Evolutionary conservation across 208 protist species (phyloP).

Genomic region (Vickermania ingenoplastis): DNA sequence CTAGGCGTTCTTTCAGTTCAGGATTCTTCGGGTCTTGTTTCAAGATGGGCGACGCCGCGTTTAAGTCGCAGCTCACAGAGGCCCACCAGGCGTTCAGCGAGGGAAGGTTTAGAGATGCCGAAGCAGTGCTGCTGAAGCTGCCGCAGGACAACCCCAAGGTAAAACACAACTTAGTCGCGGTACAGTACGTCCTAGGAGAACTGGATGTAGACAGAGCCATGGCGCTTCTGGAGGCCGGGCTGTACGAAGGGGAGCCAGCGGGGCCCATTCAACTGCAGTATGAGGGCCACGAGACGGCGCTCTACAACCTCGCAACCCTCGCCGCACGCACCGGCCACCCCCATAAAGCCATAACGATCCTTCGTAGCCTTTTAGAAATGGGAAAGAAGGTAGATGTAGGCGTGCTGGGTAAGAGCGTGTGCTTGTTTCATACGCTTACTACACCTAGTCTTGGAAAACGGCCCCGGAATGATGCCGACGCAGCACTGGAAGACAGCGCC

Average conservation of each 20-base stretch:
- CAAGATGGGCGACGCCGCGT: background rate
- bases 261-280: slow-evolving; percentile 45
- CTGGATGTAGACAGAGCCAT: slow-evolving; percentile 47
- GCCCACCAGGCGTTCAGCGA: slow-evolving; percentile 60
- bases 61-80: slow-evolving; percentile 29
- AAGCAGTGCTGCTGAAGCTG: slow-evolving; percentile 45
- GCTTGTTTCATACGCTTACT: slow-evolving; percentile 72
- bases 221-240: slow-evolving; percentile 13
- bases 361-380: slow-evolving; percentile 66
- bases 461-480: slow-evolving; percentile 51
- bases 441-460: slow-evolving; percentile 18
- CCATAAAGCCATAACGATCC: slow-evolving; percentile 45
- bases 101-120: slow-evolving; percentile 54
- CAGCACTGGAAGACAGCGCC: slow-evolving; percentile 27
- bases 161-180: slow-evolving; percentile 70
- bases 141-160: slow-evolving; percentile 69
- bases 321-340: slow-evolving; percentile 51
- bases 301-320: slow-evolving; percentile 70
- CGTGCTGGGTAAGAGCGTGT: slow-evolving; percentile 44
- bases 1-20: no score
- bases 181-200: slow-evolving; percentile 50
- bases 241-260: slow-evolving; percentile 14
- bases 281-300: slow-evolving; percentile 70
- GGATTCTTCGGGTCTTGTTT: no score
- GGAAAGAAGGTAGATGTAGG: slow-evolving; percentile 32